phyloP scores from a whole-genome alignment of 805 yeast species.

The Yarrowia deformans region DNA sequence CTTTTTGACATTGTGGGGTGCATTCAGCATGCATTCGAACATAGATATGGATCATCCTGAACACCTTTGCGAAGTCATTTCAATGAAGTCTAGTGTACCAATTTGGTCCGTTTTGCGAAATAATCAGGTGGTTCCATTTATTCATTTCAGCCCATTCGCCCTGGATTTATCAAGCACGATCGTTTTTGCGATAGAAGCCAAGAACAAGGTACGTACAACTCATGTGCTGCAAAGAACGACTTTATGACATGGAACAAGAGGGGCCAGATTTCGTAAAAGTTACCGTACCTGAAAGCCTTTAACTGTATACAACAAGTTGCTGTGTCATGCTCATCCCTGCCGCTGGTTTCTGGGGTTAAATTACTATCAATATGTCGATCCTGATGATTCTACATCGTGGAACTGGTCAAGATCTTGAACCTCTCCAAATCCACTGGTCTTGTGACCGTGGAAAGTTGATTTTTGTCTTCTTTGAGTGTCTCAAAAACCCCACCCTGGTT shows the following conservation, averaged over 20 bases:
- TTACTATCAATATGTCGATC: neutral
- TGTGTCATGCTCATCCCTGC: neutral
- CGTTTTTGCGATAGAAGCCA: no score
- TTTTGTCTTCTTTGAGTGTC: neutral
- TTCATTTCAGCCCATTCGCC: no score
- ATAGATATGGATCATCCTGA: neutral
- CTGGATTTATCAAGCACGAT: no score
- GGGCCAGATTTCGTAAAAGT: neutral
- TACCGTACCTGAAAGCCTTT: neutral
- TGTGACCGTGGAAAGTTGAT: neutral
- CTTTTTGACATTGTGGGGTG: conserved; percentile 11
- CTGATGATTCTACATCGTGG: neutral
- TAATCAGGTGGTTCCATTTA: neutral
- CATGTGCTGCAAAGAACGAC: neutral
- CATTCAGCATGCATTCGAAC: neutral
- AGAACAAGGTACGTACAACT: no score
- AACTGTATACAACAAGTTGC: neutral
- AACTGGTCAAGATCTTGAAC: neutral
- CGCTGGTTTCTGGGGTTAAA: neutral
- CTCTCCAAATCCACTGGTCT: neutral
- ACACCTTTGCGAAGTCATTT: neutral
- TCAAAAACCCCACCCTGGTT: neutral
- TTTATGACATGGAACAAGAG: neutral
- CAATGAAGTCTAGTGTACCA: neutral
- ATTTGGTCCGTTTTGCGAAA: neutral